Evolutionary conservation across 768 basidiomycete species (phyloP), one percentile per base, ranked within the genome.

Genomic region (Termitomyces titanicus): DNA sequence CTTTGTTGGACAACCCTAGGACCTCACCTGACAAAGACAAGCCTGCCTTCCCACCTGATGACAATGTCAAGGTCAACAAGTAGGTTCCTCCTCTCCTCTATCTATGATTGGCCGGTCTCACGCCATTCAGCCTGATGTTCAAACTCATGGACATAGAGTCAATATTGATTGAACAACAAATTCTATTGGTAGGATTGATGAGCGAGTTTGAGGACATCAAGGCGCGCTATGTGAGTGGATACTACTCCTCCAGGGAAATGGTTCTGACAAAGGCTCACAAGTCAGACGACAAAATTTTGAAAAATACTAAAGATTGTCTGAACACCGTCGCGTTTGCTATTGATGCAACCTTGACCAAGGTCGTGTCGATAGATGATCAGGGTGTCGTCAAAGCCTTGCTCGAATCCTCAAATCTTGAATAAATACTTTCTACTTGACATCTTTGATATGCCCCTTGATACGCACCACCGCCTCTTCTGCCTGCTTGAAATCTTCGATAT

Each of bases 91-190:
- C 13, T 45, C 25, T 3, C 12, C 6, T 45, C 35, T 12, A 17
- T 7, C 12, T 13, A 29, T 20, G 3, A 9, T 17, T 22, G 35
- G 13, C 25, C 20, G 18, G 13, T 8, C 34, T 37, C 15, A 27
- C 11, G 7, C 17, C 34, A 39, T 34, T 15, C 18, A 54, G 53
- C 20, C 20, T 54, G 5, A 47, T 54, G 25, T 40, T 34, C 27
- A 54, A 38, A 11, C 53, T 54, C 29, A 46, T 46, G 15, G 38
- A 46, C 27, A 54, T 54, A 8, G 53, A 54, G 29, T 20, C 46
- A 38, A 46, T 40, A 31, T 20, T 54, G 12, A 54, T 54, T 33
- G 46, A 54, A 47, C 53, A 54, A n/a, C 47, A 38, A 47, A 46
- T 25, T 20, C n/a, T 34, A 10, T 24, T 54, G 5, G 5, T 20